Evolutionary conservation across 768 basidiomycete species (phyloP).

Genomic region (Ramaria sp.): DNA sequence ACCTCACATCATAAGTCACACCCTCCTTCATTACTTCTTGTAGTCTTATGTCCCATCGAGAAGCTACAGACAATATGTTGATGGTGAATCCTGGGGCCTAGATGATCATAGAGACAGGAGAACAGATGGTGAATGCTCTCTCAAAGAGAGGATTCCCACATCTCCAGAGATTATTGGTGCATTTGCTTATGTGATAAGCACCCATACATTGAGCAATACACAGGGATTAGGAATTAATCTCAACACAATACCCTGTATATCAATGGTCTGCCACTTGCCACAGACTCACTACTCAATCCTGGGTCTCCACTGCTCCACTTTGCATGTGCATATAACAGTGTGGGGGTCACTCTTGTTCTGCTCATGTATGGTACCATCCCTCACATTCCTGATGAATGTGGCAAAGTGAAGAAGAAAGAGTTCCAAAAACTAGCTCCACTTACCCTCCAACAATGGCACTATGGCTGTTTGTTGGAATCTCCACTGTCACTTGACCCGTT

Average conservation of each 20-base stretch:
- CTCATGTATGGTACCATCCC: constrained; percentile 79
- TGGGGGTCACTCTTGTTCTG: constrained; percentile 61
- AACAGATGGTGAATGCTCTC: too few relatives aligned
- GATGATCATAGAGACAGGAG: too few relatives aligned
- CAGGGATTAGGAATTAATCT: too few relatives aligned
- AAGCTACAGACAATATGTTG: not conserved
- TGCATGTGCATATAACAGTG: constrained; percentile 91
- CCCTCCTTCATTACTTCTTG: not conserved
- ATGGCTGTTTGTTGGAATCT: too few relatives aligned
- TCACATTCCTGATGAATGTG: constrained; percentile 80
- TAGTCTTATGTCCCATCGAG: not conserved
- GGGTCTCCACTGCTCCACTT: constrained; percentile 95
- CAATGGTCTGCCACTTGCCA: constrained; percentile 7
- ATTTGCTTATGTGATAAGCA: too few relatives aligned
- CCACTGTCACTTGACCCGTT: too few relatives aligned
- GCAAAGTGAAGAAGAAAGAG: constrained; percentile 21
- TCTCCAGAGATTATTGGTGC: too few relatives aligned
- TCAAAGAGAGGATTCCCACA: too few relatives aligned
- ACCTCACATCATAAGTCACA: constrained; percentile 1
- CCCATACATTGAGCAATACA: too few relatives aligned
- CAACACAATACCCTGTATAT: not conserved
- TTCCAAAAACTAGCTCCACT: not conserved
- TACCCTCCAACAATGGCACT: not conserved
- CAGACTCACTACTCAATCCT: constrained; percentile 12
- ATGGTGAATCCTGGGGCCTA: too few relatives aligned